Evolutionary conservation across 768 basidiomycete genomes (phyloP), one percentile per base, ranked within the genome.

Genomic region (Phallus indusiatus): DNA sequence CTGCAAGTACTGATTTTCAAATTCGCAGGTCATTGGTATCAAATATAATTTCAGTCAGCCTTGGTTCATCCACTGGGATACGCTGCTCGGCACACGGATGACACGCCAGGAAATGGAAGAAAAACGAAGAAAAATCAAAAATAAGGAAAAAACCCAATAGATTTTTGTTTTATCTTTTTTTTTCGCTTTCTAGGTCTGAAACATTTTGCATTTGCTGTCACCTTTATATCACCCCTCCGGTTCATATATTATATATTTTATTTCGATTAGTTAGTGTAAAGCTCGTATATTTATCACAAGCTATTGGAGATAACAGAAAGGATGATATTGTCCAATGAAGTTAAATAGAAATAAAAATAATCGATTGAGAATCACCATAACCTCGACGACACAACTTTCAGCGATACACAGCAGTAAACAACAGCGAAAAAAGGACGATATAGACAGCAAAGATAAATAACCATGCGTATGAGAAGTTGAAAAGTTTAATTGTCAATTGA

Each of bases 21-120:
- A 9, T 16, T 50, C 64, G 36, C 66, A 72, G 63, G 65, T 65
- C 35, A 81, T 89, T 61, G 95, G 95, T 2, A 90, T 96, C 74
- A 97, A 97, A 73, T 87, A 84, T 47, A 99, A 99, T 68, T 99
- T 94, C 68, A 79, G 89, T 1, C 94, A 98, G 67, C 94, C 94
- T 0, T 98, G 93, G 77, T 99, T 94, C 71, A 76, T 94, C 48
- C 93, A 95, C 66, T 98, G 93, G 93, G 94, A 98, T 68, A 72
- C 72, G 9, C 68, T 96, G 22, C 77, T 96, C 56, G 88, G 90
- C 47, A 96, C 94, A 14, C 79, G 87, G 46, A 83, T 91, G 85
- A 88, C 87, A 3, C 78, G 88, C 22, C 67, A 77, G 21, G 58
- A 64, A 36, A 35, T 63, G 33, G 55, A 64, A 7, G 56, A 33